Conservation (phyloP, 805 yeast species). For the Clavispora santaluciae region DNA sequence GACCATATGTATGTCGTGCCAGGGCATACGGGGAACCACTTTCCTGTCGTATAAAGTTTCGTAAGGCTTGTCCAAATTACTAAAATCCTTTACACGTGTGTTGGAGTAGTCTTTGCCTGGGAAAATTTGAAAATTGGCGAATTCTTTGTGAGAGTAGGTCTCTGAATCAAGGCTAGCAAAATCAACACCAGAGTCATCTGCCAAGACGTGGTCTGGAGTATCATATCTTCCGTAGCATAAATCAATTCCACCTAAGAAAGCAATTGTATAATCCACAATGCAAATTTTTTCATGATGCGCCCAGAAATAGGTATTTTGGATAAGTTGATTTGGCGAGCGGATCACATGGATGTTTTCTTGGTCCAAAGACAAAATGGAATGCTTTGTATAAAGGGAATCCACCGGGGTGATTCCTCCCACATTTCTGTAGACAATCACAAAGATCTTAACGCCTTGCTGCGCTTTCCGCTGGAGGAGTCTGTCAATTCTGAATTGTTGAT, state of each 20-base stretch:
- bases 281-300: conserved; percentile 97
- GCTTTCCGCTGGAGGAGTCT: conserved; percentile 85
- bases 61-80: conserved; percentile 74
- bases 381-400: conserved; percentile 92
- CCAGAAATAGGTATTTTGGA: conserved; percentile 94
- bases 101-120: conserved; percentile 98
- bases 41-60: conserved; percentile 88
- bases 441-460: conserved; percentile 89
- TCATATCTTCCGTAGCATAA: conserved; percentile 94
- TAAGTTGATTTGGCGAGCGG: conserved; percentile 91
- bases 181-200: conserved; percentile 57
- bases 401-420: conserved; percentile 91
- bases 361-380: conserved; percentile 80
- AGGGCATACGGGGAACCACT: conserved; percentile 89
- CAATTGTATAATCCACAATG: conserved; percentile 80
- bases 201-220: conserved; percentile 89
- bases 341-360: conserved; percentile 78
- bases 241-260: conserved; percentile 94
- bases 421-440: conserved; percentile 86
- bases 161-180: conserved; percentile 29
- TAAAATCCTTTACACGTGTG: conserved; percentile 88
- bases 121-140: conserved; percentile 58
- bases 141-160: conserved; percentile 34
- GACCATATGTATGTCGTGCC: conserved; percentile 99
- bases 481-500: conserved; percentile 90